Evolutionary conservation across 805 yeast genomes (phyloP), one percentile per base, ranked within the genome.

Genomic region (Yarrowia sp.): DNA sequence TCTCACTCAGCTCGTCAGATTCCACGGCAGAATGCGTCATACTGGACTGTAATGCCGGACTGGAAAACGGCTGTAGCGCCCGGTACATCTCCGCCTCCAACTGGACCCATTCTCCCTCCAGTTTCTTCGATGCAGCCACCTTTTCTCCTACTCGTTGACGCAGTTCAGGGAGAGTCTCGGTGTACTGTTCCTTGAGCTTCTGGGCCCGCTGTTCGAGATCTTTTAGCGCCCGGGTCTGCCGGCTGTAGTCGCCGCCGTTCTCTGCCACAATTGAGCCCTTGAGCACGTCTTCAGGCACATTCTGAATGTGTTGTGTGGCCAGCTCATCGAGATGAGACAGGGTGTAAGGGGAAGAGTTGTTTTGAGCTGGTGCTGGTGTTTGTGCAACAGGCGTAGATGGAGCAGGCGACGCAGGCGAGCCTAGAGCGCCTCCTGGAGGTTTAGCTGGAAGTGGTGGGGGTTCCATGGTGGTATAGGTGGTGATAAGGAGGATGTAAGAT

Each of bases 41-140:
- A 42, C 74, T 69, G 5, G 70, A 70, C 67, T 76, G 74, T 11
- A 84, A 70, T 1, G 80, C 79, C 1, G 75, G 77, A 16, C 76
- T 73, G 58, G 82, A 76, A 71, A 80, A 83, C 45, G 81, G 82
- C 45, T 77, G 75, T 5, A 80, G 66, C 0, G 75, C 68, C 0
- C 72, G 38, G 63, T 77, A 72, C 79, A 84, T 80, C 15, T 80
- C 75, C 0, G 71, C 70, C 52, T 80, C 80, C 36, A 74, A 59
- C 1, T 73, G 75, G 49, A 79, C 78, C 83, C 84, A 82, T 68
- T 77, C 72, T 14, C 74, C 69, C 15, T 74, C 71, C 41, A 50
- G 42, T 52, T 78, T 79, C 49, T 77, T 73, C 0, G 74, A 69
- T 38, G 56, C 26, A 8, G 43, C 52, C 61, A 73, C 63, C 42